Base-by-base conservation (phyloP, 2,329 filamentous ascomycete species). In the Pseudogymnoascus sp. region DNA sequence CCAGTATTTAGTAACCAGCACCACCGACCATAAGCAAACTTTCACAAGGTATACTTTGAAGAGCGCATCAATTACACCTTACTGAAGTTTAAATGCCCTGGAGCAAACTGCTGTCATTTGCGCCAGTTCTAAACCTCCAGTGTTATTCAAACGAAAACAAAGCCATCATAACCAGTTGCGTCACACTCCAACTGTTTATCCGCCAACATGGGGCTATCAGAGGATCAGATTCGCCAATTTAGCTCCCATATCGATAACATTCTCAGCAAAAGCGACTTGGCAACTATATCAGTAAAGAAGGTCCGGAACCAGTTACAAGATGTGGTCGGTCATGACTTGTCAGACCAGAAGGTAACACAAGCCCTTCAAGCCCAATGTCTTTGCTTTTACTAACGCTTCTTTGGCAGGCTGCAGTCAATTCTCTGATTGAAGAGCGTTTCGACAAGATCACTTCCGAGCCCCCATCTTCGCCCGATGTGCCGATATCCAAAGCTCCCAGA, bases 391-490 rank as follows among this genome's bases (percentile, higher is more conserved):
- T 63, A 60, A 35, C 61, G 61, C 19, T 29, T 19, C 38, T 47
- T 47, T 61, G 60, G 26, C 62, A 85, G 82, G 73, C 76, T 66
- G 75, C 76, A 6, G 77, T 85, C 64, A 81, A 83, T 70, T 72
- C 75, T 42, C 74, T 85, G 42, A 85, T 85, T 61, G 78, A 80
- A 73, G 77, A 81, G 68, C 78, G 82, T 50, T 85, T 85, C 70
- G 81, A 85, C 70, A 75, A 80, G 61, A 79, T 79, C 64, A 74
- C 75, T 64, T 62, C 61, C 13, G 35, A 61, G 35, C 59, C 59
- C 2, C 6, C 59, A 8, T 13, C n/a, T 26, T 61, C 59, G 21
- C 59, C 38, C 5, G 38, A 61, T 13, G 6, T 40, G 35, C 59
- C 59, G 38, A 61, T 61, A 38, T 35, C 63, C 16, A 64, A 33